Evolutionary conservation across 2,329 filamentous ascomycete species (phyloP).

Genomic region (Balansia obtecta): DNA sequence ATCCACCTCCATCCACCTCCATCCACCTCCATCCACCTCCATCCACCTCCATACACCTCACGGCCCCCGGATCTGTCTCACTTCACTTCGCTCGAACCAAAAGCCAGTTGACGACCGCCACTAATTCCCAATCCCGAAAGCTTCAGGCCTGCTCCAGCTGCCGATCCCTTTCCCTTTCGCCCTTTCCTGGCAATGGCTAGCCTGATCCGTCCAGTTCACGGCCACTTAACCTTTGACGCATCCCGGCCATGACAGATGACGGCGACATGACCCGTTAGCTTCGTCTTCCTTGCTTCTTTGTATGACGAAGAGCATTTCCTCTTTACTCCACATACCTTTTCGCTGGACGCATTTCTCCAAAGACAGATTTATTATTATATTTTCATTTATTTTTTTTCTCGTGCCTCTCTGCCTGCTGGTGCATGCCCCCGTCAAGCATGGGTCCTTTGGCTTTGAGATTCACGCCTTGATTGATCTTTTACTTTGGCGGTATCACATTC

Average conservation of each 20-base stretch:
- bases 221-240: not conserved
- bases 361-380: no score
- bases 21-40: no score
- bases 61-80: no score
- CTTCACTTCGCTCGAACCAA: no score
- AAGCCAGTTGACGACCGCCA: not conserved
- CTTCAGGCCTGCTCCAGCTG: not conserved
- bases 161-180: not conserved
- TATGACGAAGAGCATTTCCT: not conserved
- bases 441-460: not conserved
- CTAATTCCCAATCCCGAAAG: not conserved
- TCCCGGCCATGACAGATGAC: not conserved
- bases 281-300: not conserved
- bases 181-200: slow-evolving; percentile 5
- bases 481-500: not conserved
- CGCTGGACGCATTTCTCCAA: not conserved
- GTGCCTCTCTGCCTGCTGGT: not conserved
- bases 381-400: no score
- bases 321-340: not conserved
- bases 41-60: no score
- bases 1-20: no score
- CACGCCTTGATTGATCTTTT: not conserved
- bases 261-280: not conserved
- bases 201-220: not conserved
- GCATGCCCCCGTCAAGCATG: slow-evolving; percentile 1